Conservation (phyloP, 1,284 basidiomycete species). For the Trametes versicolor region DNA sequence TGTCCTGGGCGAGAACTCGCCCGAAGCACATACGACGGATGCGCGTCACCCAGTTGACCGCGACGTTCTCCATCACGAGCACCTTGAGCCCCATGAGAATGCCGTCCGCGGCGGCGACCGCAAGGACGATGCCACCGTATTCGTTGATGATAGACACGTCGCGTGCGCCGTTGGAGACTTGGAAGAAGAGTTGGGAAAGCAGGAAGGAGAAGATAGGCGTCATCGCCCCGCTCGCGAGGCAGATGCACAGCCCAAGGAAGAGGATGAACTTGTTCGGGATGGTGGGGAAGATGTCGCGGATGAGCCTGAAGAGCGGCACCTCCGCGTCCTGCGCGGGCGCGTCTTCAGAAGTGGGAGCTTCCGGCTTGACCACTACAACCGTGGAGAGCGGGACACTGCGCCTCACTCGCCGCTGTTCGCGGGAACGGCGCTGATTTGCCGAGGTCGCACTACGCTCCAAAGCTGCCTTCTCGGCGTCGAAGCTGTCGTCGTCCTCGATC, state of each 20-base stretch:
- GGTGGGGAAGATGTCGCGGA: constrained; percentile 73
- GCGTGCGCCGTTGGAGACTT: constrained; percentile 77
- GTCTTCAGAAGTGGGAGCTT: constrained; percentile 24
- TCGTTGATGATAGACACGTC: constrained; percentile 73
- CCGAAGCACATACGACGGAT: constrained; percentile 71
- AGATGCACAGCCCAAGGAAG: constrained; percentile 71
- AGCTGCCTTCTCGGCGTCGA: constrained; percentile 44
- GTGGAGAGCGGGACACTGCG: constrained; percentile 50
- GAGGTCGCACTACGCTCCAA: constrained; percentile 37
- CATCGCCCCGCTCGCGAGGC: constrained; percentile 79
- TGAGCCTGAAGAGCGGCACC: constrained; percentile 56
- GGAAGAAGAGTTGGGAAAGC: constrained; percentile 84
- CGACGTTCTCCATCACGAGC: constrained; percentile 79
- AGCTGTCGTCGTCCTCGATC: constrained; percentile 50
- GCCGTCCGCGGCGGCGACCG: constrained; percentile 81
- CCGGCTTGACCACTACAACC: constrained; percentile 46
- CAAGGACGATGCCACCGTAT: constrained; percentile 75
- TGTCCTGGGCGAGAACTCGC: constrained; percentile 84
- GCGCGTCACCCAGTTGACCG: constrained; percentile 79
- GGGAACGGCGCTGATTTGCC: constrained; percentile 32
- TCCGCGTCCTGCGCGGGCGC: constrained; percentile 37
- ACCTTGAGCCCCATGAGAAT: constrained; percentile 79
- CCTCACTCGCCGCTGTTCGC: constrained; percentile 48
- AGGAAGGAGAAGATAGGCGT: constrained; percentile 94
- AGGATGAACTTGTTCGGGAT: constrained; percentile 82